Percentiles rank a stretch among this genome's conserved stretches.
Conservation (phyloP, 2,329 filamentous ascomycete species). For the Pseudovirgaria hyperparasitica region DNA sequence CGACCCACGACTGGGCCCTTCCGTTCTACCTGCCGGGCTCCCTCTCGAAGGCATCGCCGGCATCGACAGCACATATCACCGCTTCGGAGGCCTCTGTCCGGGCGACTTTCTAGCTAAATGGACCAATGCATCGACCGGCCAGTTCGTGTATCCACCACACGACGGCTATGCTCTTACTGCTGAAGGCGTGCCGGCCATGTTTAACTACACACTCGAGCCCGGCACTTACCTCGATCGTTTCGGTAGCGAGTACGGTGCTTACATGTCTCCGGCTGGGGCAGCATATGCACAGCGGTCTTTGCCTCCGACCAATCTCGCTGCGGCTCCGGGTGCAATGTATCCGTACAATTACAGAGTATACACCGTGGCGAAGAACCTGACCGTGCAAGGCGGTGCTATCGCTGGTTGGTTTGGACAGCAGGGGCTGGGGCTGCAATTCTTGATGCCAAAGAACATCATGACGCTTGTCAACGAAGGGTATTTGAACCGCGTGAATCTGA, state of each 20-base stretch:
- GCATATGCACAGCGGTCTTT: constrained; percentile 34
- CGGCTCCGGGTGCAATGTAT: constrained; percentile 18
- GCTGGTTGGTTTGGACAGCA: constrained; percentile 39
- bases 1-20: constrained; percentile 21
- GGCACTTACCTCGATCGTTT: constrained; percentile 38
- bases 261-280: constrained; percentile 30
- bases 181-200: constrained; percentile 24
- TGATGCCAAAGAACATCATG: constrained; percentile 4
- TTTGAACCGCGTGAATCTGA: too few relatives aligned
- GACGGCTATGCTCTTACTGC: constrained; percentile 31
- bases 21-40: constrained; percentile 18
- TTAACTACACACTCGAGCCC: constrained; percentile 25
- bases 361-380: constrained; percentile 27
- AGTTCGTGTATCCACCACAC: constrained; percentile 27
- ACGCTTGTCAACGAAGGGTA: too few relatives aligned
- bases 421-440: constrained; percentile 31
- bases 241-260: constrained; percentile 32
- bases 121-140: constrained; percentile 6
- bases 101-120: constrained; percentile 27
- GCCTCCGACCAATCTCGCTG: constrained; percentile 33
- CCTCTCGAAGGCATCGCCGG: constrained; percentile 19
- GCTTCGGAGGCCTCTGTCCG: constrained; percentile 28
- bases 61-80: constrained; percentile 20
- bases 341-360: constrained; percentile 40
- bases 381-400: constrained; percentile 32